Base-by-base conservation (phyloP, 75 land plant species). In the Picea glauca region DNA sequence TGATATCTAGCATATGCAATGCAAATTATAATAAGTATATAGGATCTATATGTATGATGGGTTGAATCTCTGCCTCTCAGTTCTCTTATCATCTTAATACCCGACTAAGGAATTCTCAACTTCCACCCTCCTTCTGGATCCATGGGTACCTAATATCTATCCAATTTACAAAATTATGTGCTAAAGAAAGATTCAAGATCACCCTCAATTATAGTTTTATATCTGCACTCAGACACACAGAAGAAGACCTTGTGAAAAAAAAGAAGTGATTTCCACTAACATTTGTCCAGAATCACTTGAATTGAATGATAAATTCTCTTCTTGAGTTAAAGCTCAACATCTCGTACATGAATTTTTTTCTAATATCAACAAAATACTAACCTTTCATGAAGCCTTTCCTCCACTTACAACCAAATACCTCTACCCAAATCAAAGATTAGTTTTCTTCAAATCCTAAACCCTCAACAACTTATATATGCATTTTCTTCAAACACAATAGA, bases 1-100 rank as follows among this genome's bases (percentile, higher is more conserved):
- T 94, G 97, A 58, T 80, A 94, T 60, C 88, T 87, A 0, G 97
- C 88, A 64, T 94, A 94, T 0, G 97, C 97, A 2, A 92, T 77
- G 76, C 92, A 94, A 33, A 94, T 94, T 15, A 90, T 67, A 17
- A 88, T 30, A 40, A 93, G 80, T 59, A 92, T 85, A 12, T 89
- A 77, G 3, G 80, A 66, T 60, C 89, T 78, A 72, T 91, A 91
- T 1, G 87, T 77, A 9, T 30, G n/a, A 43, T 84, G 38, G n/a
- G 31, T 75, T 38, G 43, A 20, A 70, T 70, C 74, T 7, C n/a
- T 70, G 14, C 74, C 56, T 1, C 74, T 70, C 43, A 70, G 50
- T 46, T 13, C 43, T 20, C 74, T 38, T 20, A 70, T 70, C 8
- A 70, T 20, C 9, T 70, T 23, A 70, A 70, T 21, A 20, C 74